These are phyloP conservation scores for Chlorella sp. DNA, from an alignment of 139 green algal species.

Conservation along the genomic window DNA sequence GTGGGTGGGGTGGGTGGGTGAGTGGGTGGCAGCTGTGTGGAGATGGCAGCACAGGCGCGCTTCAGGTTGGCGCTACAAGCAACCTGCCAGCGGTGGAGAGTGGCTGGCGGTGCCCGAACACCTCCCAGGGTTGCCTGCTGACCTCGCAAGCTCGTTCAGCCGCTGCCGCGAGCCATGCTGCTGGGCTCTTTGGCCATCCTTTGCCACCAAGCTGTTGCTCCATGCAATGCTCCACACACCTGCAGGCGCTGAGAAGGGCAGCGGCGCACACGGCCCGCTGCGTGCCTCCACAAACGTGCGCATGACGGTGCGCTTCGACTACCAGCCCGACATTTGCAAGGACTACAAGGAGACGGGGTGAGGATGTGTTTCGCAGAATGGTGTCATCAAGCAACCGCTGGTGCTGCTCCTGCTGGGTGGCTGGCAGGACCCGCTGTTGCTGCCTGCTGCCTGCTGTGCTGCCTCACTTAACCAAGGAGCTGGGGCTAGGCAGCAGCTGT, in stretches of 20 bases:
- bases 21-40: too few relatives aligned
- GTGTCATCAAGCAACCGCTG: background rate
- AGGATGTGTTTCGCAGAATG: too few relatives aligned
- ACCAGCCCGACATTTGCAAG: conserved; percentile 99
- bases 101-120: too few relatives aligned
- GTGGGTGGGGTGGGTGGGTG: background rate
- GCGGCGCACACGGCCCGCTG: conserved; percentile 86
- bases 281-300: conserved; percentile 78
- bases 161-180: too few relatives aligned
- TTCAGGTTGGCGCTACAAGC: too few relatives aligned
- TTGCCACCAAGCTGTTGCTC: background rate
- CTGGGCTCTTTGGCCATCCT: too few relatives aligned
- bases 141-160: too few relatives aligned
- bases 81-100: too few relatives aligned
- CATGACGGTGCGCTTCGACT: conserved; percentile 89
- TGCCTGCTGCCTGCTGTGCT: background rate
- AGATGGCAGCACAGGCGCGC: too few relatives aligned
- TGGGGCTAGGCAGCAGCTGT: too few relatives aligned
- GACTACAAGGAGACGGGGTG: conserved; percentile 98
- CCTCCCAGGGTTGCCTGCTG: too few relatives aligned
- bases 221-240: background rate
- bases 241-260: conserved; percentile 69
- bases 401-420: background rate
- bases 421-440: background rate
- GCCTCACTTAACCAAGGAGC: too few relatives aligned